These are phyloP conservation scores for Cryphonectria japonica DNA, from an alignment of 2,329 filamentous ascomycete genomes.

Conservation along the genomic window DNA sequence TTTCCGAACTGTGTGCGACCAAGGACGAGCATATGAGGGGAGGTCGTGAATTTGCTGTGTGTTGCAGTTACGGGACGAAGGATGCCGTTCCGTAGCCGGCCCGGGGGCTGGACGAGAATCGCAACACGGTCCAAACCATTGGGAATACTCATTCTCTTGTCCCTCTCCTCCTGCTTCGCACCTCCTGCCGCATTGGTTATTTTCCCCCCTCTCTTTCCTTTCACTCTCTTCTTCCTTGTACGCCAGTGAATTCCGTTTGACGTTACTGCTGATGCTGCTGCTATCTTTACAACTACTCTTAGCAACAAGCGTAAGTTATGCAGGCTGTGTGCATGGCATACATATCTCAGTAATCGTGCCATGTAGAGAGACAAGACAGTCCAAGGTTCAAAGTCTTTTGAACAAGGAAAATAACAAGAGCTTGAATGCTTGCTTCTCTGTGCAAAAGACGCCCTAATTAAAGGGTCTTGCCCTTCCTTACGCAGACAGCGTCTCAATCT, in stretches of 20 bases:
- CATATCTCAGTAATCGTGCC: background rate
- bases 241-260: background rate
- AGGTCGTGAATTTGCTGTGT: background rate
- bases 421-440: no score
- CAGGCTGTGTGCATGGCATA: background rate
- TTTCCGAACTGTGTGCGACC: no score
- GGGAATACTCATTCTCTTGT: background rate
- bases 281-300: background rate
- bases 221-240: background rate
- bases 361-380: background rate
- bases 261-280: no score
- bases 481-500: slow-evolving; percentile 55
- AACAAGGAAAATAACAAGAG: background rate
- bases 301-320: background rate
- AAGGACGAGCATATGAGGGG: no score
- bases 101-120: no score
- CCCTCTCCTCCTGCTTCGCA: background rate
- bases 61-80: no score
- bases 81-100: no score
- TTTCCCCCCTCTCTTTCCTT: background rate
- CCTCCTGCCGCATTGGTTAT: background rate
- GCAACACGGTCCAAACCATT: background rate
- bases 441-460: background rate
- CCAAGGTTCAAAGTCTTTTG: background rate
- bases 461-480: slow-evolving; percentile 27